Percentiles rank a stretch among this genome's conserved stretches.
Evolutionary conservation across 495 filamentous ascomycete species (phyloP).

Genomic region (Penicillium silybi): DNA sequence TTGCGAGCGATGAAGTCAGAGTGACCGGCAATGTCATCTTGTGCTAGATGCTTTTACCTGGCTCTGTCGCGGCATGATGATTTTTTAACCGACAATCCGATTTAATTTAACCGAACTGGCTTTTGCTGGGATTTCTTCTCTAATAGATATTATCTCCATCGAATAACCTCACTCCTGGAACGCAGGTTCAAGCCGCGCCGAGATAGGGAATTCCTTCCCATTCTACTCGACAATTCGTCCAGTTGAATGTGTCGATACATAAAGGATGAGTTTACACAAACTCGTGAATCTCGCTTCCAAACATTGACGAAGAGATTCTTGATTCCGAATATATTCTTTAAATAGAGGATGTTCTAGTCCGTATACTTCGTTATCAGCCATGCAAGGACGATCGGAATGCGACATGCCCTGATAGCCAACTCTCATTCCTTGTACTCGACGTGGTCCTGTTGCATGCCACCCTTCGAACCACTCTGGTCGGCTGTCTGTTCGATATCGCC

Average conservation of each 20-base stretch:
- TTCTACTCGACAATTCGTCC: neutral
- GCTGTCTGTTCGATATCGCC: constrained; percentile 5
- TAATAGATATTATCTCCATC: neutral
- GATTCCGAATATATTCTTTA: neutral
- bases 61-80: too few species aligned
- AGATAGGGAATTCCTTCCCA: neutral
- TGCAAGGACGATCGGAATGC: neutral
- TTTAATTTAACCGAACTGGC: neutral
- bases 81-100: neutral
- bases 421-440: constrained; percentile 4
- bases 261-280: neutral
- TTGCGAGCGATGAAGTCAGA: neutral
- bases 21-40: neutral
- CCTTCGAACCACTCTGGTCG: neutral
- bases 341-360: neutral
- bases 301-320: neutral
- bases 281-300: neutral
- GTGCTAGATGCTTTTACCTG: neutral
- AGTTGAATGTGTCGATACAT: neutral
- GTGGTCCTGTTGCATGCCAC: neutral
- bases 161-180: neutral
- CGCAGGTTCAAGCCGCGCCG: neutral
- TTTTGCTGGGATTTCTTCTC: too few species aligned
- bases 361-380: neutral
- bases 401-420: neutral